Evolutionary conservation across 768 basidiomycete species (phyloP).

Genomic region (Kwoniella mangroviensis): DNA sequence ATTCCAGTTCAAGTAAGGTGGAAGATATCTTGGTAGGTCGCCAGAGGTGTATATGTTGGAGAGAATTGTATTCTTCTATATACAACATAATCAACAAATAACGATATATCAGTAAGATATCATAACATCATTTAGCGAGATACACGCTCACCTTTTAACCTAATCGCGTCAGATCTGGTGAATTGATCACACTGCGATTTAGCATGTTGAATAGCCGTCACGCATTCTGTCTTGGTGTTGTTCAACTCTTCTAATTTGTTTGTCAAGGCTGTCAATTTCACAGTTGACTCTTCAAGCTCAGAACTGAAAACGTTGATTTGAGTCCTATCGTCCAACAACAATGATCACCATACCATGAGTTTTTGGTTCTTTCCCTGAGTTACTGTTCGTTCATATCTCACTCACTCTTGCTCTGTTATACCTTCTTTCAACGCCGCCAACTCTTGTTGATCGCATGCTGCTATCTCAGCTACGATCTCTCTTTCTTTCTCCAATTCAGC

Average conservation of each 20-base stretch:
- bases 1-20: slow-evolving; percentile 31
- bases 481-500: slow-evolving; percentile 53
- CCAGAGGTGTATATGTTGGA: slow-evolving; percentile 54
- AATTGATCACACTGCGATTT: slow-evolving; percentile 54
- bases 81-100: neutral
- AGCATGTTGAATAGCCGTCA: slow-evolving; percentile 48
- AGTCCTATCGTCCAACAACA: slow-evolving; percentile 28
- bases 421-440: slow-evolving; percentile 44
- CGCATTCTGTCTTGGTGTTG: slow-evolving; percentile 37
- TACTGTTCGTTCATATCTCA: too few relatives aligned
- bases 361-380: too few relatives aligned
- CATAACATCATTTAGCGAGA: neutral
- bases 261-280: slow-evolving; percentile 48
- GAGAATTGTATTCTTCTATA: slow-evolving; percentile 52
- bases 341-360: too few relatives aligned
- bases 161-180: slow-evolving; percentile 48
- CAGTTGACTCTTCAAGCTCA: slow-evolving; percentile 47
- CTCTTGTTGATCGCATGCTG: slow-evolving; percentile 53
- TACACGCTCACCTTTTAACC: slow-evolving; percentile 52
- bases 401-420: slow-evolving; percentile 50
- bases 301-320: slow-evolving; percentile 51
- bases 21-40: slow-evolving; percentile 25
- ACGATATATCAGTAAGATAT: neutral
- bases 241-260: slow-evolving; percentile 48
- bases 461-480: slow-evolving; percentile 50